Evolutionary conservation across 2,329 filamentous ascomycete genomes (phyloP).

Genomic region (Fusarium oligoseptatum): DNA sequence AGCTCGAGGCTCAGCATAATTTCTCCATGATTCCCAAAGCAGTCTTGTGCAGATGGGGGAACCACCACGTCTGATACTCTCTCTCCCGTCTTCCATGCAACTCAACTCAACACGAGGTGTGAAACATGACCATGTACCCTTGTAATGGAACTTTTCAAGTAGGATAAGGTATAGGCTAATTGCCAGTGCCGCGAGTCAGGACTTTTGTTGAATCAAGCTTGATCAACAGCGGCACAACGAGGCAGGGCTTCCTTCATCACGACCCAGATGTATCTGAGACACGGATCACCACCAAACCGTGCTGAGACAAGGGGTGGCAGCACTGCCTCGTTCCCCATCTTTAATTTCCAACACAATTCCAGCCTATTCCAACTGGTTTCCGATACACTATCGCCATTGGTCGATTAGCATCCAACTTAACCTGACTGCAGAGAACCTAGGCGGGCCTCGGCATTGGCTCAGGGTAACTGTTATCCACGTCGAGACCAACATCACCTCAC

Average conservation of each 20-base stretch:
- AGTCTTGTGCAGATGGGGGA: conserved; percentile 1
- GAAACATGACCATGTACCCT: neutral
- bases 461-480: neutral
- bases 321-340: neutral
- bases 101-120: neutral
- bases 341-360: neutral
- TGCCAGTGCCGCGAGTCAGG: neutral
- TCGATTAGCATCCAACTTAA: neutral
- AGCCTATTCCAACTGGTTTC: neutral
- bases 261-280: neutral
- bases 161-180: neutral
- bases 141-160: neutral
- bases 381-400: neutral
- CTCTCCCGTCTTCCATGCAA: neutral
- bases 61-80: neutral
- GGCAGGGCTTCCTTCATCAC: neutral
- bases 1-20: neutral
- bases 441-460: neutral
- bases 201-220: neutral
- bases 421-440: neutral
- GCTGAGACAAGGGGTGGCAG: neutral
- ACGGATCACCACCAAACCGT: neutral
- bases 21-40: conserved; percentile 6
- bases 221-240: neutral
- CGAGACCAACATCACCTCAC: neutral